Evolutionary conservation across 2,329 filamentous ascomycete genomes (phyloP).

Genomic region (Hypocrella siamensis): DNA sequence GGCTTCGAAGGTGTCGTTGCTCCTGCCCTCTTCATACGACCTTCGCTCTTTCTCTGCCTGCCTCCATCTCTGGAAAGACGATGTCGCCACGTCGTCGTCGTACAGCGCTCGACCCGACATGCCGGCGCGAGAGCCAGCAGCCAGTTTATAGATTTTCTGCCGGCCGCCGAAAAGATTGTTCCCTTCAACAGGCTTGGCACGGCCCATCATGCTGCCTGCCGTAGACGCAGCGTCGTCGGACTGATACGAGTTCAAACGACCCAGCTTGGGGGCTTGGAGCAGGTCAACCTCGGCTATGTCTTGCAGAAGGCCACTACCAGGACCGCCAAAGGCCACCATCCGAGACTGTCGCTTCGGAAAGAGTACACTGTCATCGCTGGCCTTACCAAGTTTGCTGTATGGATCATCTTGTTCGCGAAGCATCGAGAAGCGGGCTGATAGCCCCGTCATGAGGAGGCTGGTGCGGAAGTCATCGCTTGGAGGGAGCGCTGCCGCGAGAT

Average conservation of each 20-base stretch:
- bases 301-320: conserved; percentile 40
- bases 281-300: conserved; percentile 91
- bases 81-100: conserved; percentile 71
- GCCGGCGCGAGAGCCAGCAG: conserved; percentile 33
- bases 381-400: conserved; percentile 76
- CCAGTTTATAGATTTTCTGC: conserved; percentile 88
- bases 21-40: conserved; percentile 22
- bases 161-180: conserved; percentile 90
- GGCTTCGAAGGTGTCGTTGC: conserved; percentile 23
- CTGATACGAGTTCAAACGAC: conserved; percentile 48
- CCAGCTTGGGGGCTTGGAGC: conserved; percentile 44
- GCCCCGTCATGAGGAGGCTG: conserved; percentile 85
- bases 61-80: conserved; percentile 67
- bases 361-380: conserved; percentile 86
- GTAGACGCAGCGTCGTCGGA: conserved; percentile 57
- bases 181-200: conserved; percentile 69
- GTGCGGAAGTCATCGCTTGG: conserved; percentile 83
- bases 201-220: conserved; percentile 62
- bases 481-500: conserved; percentile 61
- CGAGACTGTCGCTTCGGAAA: conserved; percentile 69
- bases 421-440: conserved; percentile 96
- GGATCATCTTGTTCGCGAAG: conserved; percentile 88
- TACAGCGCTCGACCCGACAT: conserved; percentile 62
- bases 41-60: conserved; percentile 42
- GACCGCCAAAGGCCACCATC: conserved; percentile 50